Conservation (phyloP, 257 asterid species). For the Agastache rugosa region DNA sequence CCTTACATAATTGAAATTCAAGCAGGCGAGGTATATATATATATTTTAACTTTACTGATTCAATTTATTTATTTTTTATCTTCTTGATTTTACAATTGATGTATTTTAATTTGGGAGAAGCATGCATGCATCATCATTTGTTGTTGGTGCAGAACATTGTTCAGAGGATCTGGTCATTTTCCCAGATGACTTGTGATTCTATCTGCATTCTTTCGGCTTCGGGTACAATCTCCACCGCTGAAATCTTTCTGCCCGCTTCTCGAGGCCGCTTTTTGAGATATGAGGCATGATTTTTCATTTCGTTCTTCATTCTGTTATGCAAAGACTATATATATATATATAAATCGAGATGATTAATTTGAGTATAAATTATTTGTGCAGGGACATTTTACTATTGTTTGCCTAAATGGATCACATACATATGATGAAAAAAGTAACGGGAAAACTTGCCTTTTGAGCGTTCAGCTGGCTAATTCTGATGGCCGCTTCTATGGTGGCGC, state of each 20-base stretch:
- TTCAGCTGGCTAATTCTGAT: conserved; percentile 37
- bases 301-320: not conserved
- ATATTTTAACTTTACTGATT: not conserved
- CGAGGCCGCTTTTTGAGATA: conserved; percentile 34
- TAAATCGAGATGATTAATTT: too few species aligned
- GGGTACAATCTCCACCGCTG: conserved; percentile 47
- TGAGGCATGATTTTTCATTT: conserved; percentile 32
- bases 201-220: conserved; percentile 47
- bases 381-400: conserved; percentile 42
- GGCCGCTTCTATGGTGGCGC: conserved; percentile 46
- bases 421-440: conserved; percentile 34
- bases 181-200: conserved; percentile 44
- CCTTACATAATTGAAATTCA: conserved; percentile 31
- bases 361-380: not conserved
- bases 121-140: too few species aligned
- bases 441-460: conserved; percentile 39
- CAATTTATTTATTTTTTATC: not conserved
- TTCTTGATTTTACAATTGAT: not conserved
- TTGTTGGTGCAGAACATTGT: conserved; percentile 46
- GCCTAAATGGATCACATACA: conserved; percentile 46
- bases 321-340: not conserved
- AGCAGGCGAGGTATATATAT: conserved; percentile 45
- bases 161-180: conserved; percentile 43
- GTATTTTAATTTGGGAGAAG: too few species aligned
- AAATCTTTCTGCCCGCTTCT: conserved; percentile 34